Conservation (phyloP, 805 yeast genomes). For the Dipodascopsis uninucleata region DNA sequence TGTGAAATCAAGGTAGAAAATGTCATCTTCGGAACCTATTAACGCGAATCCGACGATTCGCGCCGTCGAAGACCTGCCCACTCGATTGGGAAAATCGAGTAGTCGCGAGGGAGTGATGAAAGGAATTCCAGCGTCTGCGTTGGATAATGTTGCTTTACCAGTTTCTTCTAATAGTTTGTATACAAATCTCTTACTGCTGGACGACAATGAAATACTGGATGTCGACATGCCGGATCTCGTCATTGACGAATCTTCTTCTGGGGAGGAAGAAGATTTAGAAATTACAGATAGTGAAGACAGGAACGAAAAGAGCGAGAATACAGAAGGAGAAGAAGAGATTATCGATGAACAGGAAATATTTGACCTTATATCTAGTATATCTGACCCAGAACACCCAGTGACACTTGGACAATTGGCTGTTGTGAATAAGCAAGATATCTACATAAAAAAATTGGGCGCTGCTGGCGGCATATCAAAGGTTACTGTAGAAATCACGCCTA, state of each 20-base stretch:
- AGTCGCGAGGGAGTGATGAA: background rate
- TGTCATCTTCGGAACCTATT: conserved; percentile 77
- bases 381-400: conserved; percentile 97
- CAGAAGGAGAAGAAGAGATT: conserved; percentile 43
- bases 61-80: conserved; percentile 73
- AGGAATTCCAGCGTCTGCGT: conserved; percentile 16
- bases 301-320: too few relatives aligned
- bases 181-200: conserved; percentile 23
- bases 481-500: conserved; percentile 83
- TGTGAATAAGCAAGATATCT: conserved; percentile 78
- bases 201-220: conserved; percentile 32
- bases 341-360: conserved; percentile 88
- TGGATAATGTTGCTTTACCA: conserved; percentile 17
- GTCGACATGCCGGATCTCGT: conserved; percentile 28
- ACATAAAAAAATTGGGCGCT: conserved; percentile 47
- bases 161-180: background rate
- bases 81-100: conserved; percentile 41
- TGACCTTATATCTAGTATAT: conserved; percentile 72
- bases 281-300: conserved; percentile 31
- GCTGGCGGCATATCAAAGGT: conserved; percentile 60
- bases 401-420: conserved; percentile 93
- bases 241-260: conserved; percentile 11
- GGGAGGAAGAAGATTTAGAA: conserved; percentile 22
- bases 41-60: conserved; percentile 88
- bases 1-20: too few relatives aligned